Evolutionary conservation across 306 rosid genomes (phyloP).

Genomic region (Cajanus cajan): DNA sequence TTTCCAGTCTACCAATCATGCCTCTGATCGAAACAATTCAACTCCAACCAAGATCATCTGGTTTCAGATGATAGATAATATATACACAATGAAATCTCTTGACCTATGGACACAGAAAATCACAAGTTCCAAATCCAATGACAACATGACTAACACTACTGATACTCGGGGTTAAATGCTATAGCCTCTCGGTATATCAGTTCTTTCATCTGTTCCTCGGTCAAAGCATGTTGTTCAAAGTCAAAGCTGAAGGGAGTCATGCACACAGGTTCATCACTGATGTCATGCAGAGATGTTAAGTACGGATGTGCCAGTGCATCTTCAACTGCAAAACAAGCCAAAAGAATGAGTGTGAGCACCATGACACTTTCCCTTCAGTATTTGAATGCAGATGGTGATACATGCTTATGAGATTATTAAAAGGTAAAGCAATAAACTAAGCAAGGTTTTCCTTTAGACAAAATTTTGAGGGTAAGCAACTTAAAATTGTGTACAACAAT

Average conservation of each 20-base stretch:
- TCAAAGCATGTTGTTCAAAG: constrained; percentile 93
- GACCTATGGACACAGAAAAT: constrained; percentile 43
- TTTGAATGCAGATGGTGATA: background rate
- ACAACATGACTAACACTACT: constrained; percentile 28
- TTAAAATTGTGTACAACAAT: background rate
- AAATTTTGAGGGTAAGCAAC: background rate
- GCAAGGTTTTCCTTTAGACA: background rate
- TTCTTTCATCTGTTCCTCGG: constrained; percentile 96
- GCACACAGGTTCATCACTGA: constrained; percentile 97
- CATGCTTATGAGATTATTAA: background rate
- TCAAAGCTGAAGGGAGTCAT: constrained; percentile 93
- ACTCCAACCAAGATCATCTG: constrained; percentile 57
- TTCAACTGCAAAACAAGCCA: constrained; percentile 59
- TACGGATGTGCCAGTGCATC: constrained; percentile 94
- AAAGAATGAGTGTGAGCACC: background rate
- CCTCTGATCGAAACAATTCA: constrained; percentile 34
- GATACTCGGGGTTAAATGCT: constrained; percentile 93
- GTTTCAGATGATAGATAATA: constrained; percentile 57
- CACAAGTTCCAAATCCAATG: constrained; percentile 40
- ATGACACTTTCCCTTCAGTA: background rate
- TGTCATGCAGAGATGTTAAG: constrained; percentile 91
- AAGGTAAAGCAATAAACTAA: background rate
- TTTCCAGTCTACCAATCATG: constrained; percentile 41
- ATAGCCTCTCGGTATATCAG: constrained; percentile 89
- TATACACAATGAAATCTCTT: constrained; percentile 53